Percentiles rank a stretch among this genome's conserved stretches.
Conservation (phyloP, 345 rosid species). For the Gynandropsis gynandra region DNA sequence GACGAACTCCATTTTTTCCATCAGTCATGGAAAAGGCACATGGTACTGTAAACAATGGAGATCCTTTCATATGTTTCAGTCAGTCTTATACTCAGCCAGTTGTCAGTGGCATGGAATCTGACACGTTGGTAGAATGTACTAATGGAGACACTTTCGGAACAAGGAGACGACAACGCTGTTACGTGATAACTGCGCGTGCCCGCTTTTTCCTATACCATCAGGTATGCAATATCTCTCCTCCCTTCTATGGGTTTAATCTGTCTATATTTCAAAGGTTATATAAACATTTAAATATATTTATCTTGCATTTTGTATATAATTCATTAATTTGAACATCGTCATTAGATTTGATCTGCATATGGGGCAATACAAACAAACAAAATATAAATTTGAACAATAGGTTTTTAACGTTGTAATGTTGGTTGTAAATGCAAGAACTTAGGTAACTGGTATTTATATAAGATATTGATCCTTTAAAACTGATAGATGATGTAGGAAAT, state of each 20-base stretch:
- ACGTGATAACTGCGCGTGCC: conserved; percentile 60
- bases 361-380: too few species aligned
- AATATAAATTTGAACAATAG: too few species aligned
- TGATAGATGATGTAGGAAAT: too few species aligned
- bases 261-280: too few species aligned
- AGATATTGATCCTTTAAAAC: too few species aligned
- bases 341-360: too few species aligned
- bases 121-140: conserved; percentile 12
- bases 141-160: conserved; percentile 34
- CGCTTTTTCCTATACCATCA: conserved; percentile 89
- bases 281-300: too few species aligned
- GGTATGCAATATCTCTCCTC: conserved; percentile 31
- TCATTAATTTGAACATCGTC: too few species aligned
- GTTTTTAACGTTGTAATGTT: too few species aligned
- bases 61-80: conserved; percentile 24
- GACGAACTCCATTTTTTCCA: conserved; percentile 63
- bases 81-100: conserved; percentile 19
- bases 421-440: too few species aligned
- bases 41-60: conserved; percentile 22
- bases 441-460: too few species aligned
- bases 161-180: conserved; percentile 56
- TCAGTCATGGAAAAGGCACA: conserved; percentile 37
- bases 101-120: conserved; percentile 21
- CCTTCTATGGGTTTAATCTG: conserved; percentile 1
- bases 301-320: too few species aligned